Evolutionary conservation across 371 early-diverging fungal species (phyloP).

Genomic region (Entomophthora muscae): DNA sequence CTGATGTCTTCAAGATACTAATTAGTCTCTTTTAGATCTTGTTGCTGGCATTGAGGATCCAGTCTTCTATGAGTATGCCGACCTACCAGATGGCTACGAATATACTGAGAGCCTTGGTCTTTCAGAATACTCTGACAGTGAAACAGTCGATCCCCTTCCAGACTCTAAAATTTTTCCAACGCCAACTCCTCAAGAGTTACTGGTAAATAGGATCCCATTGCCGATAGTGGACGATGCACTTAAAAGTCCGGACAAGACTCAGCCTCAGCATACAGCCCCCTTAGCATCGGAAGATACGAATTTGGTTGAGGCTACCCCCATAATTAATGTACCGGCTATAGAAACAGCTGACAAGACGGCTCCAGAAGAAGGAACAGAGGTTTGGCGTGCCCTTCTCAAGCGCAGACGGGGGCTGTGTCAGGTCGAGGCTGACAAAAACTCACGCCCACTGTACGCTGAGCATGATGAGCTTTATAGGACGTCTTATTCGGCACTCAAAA

Average conservation of each 20-base stretch:
- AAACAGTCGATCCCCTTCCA: not conserved
- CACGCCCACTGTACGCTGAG: not conserved
- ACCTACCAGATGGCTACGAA: not conserved
- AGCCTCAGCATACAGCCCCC: not conserved
- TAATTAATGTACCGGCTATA: not conserved
- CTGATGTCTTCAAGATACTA: no score
- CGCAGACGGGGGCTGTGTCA: not conserved
- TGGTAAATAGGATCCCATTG: not conserved
- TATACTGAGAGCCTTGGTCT: not conserved
- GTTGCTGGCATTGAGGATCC: not conserved
- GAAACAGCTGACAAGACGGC: not conserved
- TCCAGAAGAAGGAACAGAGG: not conserved
- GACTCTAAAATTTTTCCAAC: not conserved
- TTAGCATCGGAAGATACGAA: not conserved
- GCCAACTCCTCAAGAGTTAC: not conserved
- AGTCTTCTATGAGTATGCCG: not conserved
- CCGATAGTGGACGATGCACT: not conserved
- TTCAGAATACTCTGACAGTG: not conserved
- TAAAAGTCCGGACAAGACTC: not conserved
- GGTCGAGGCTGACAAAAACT: not conserved
- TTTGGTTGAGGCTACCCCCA: not conserved
- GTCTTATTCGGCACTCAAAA: not conserved
- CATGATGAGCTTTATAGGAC: not conserved
- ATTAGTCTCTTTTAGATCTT: no score
- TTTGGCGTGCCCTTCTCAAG: not conserved